Base-by-base conservation (phyloP, 2,329 filamentous ascomycete genomes). In the Fusarium sp. region DNA sequence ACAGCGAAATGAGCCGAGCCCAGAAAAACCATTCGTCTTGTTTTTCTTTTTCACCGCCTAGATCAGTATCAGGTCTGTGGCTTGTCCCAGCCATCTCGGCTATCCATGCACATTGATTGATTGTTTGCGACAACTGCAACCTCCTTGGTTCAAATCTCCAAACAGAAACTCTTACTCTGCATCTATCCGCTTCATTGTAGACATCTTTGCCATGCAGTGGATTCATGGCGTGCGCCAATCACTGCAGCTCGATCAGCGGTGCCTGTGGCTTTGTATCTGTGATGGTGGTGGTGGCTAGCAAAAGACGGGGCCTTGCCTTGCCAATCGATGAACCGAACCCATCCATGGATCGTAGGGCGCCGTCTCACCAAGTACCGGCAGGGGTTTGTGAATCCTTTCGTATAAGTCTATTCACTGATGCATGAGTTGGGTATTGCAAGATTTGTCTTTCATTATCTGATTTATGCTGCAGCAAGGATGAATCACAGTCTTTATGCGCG, bases 1-100 rank as follows among this genome's bases (percentile, higher is more conserved):
- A 74, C 67, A 68, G 50, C 64, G 71, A 74, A 58, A 73, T 73
- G 63, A 73, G 59, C 64, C 59, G 64, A 67, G 43, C 14, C 22
- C 22, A 48, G 43, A 62, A 45, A 45, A 56, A 35, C 61, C 62
- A 64, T 31, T 22, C 20, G 37, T 35, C 64, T 37, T 62, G 27
- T 45, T 39, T 52, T 56, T 41, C 20, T 52, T 41, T 39, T 74
- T 74, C 71, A 74, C 71, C 72, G 72, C 71, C 54, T 66, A 22
- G 43, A 48, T 48, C 43, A 48, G 43, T 16, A 48, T 48, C 20
- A 24, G 39, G 33, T 43, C 29, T 61, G 22, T 35, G 41, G 35
- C 29, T 57, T 57, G 22, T 37, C 31, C 52, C 16, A 35, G 27
- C 31, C 63, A 59, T 65, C 56, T 66, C 68, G 67, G 64, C 50